Base-by-base conservation (phyloP, 192 early-diverging fungal species). In the Umbelopsis isabellina region DNA sequence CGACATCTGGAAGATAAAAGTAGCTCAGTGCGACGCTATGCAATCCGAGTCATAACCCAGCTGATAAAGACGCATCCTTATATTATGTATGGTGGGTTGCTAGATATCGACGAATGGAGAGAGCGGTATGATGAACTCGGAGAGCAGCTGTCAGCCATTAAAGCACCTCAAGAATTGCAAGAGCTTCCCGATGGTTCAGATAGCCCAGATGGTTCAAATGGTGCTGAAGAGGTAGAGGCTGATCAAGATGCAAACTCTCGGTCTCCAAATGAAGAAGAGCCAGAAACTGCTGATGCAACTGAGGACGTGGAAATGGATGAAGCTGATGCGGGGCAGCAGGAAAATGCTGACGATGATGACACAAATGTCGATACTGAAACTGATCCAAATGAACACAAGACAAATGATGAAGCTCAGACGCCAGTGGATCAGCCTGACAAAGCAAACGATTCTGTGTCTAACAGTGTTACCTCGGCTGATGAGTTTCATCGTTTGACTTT, bases 21-120 rank as follows among this genome's bases (percentile, higher is more conserved):
- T 46, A 91, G 89, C 68, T 87, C 84, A 51, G 94, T 98, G 3
- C 89, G 98, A 37, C 96, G 92, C 72, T 89, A 94, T 69, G 94
- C 98, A 0, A 91, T 98, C 55, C 94, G 94, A 69, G 85, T 93
- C 0, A 74, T 99, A 25, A 86, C 91, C 6, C 79, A 87, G 21
- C 83, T 97, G 67, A 87, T 99, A 22, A 81, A 91, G 41, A 93
- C 94, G 0, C 95, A 95, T 35, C 98, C 97, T 21, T 99, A 93
- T 75, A 86, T 88, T 20, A 86, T 93, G 67, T 93, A 98, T 69
- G 92, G 94, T 37, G 94, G 94, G 0, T 88, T 89, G 71, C 83
- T 97, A 15, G 88, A 87, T 46, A 51, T 89, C 44, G 82, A 78
- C 68, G 85, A 89, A 61, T 94, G 97, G 78, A 87, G 92, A 72